Evolutionary conservation across 352 stramenopile genomes (phyloP), one percentile per base, ranked within the genome.

Genomic region (Pythium scleroteichum): DNA sequence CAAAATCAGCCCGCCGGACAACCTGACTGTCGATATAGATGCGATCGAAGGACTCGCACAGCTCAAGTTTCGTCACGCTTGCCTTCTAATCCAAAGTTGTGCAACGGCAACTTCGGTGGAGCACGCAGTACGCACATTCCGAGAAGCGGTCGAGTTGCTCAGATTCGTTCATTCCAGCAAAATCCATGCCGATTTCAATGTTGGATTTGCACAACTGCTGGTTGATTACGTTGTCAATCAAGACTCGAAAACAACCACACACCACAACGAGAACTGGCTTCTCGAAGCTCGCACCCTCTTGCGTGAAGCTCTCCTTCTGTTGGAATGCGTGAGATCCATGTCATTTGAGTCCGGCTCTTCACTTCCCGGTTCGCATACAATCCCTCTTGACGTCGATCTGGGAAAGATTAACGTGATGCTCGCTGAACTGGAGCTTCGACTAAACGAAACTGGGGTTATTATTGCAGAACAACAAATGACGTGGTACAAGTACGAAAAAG

Each of bases 381-480:
- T 53, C 13, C 60, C 63, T 2, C 39, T 78, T 22, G 64, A 78
- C 26, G 47, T 67, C 4, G 56, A 78, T 5, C 69, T 85, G 19
- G 67, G 68, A 27, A 16, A 64, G 6, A 58, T 72, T 7, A 88
- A 87, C 45, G 17, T 79, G 13, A 20, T 71, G 33, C 17, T 83
- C 16, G 75, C 76, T 14, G 52, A 48, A 6, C 10, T 85, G 2
- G 68, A 88, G 12, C 51, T 90, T 12, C 44, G 24, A 1, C 35
- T 75, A 0, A 75, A 85, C 24, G 52, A 72, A 6, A 74, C 67
- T 4, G 0, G 59, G 12, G 53, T 19, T 1, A 59, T 73, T 0
- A 53, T 90, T 4, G 50, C 69, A 19, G 71, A 79, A 23, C 63
- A 74, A 27, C 71, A 92, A 32, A 88, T 92, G 78, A 90, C 75